Percentiles rank a stretch among this genome's conserved stretches.
Conservation (phyloP, 352 stramenopile species). For the Lagenidium sp. region DNA sequence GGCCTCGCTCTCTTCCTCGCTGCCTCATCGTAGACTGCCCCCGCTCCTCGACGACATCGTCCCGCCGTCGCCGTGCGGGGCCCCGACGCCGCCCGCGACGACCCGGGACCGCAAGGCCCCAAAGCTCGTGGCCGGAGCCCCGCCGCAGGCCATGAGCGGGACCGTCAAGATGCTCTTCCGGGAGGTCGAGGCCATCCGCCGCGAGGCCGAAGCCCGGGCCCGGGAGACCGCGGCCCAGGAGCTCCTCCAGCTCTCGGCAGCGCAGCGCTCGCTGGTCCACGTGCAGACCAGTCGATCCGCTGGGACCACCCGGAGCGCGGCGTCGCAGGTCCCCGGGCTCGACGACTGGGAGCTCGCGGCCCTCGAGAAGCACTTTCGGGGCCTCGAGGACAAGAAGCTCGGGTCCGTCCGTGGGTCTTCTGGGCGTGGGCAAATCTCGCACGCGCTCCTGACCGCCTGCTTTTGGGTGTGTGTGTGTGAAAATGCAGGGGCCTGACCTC, state of each 20-base stretch:
- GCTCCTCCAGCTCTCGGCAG: conserved; percentile 26
- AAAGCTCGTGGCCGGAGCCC: conserved; percentile 18
- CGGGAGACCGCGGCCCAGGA: conserved; percentile 24
- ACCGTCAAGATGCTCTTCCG: conserved; percentile 67
- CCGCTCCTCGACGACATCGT: conserved; percentile 18
- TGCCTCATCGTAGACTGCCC: background rate
- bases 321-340: conserved; percentile 8
- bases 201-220: conserved; percentile 27
- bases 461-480: too few species aligned
- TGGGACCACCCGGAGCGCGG: too few species aligned
- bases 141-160: conserved; percentile 42
- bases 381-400: conserved; percentile 23
- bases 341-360: conserved; percentile 42
- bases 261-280: too few species aligned
- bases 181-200: conserved; percentile 40
- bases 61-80: too few species aligned
- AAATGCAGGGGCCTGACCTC: too few species aligned
- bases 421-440: too few species aligned
- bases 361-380: conserved; percentile 41
- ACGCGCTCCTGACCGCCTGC: too few species aligned
- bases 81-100: background rate
- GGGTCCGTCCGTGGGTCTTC: too few species aligned
- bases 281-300: too few species aligned
- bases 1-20: too few species aligned
- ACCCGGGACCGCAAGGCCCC: background rate